Evolutionary conservation across 2,329 filamentous ascomycete species (phyloP).

Genomic region (Sporothrix curviconia): DNA sequence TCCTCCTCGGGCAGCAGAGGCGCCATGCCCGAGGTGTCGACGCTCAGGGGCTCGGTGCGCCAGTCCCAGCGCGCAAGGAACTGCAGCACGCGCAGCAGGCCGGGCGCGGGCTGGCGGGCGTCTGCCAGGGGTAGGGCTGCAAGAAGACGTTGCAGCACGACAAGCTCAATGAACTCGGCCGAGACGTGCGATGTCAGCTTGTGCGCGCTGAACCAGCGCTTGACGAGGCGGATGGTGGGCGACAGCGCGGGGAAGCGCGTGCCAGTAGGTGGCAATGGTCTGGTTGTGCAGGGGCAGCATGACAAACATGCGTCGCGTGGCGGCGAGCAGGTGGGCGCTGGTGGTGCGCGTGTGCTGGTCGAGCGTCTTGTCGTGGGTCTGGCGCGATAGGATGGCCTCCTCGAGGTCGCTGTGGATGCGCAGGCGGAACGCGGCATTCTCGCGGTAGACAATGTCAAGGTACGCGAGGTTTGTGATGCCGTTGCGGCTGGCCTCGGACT

Average conservation of each 20-base stretch:
- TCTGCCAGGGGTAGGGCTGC: constrained; percentile 71
- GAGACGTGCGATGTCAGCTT: constrained; percentile 64
- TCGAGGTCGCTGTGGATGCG: constrained; percentile 88
- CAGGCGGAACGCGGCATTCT: constrained; percentile 69
- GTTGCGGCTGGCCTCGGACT: no score
- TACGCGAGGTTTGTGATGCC: constrained; percentile 71
- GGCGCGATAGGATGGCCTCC: constrained; percentile 70
- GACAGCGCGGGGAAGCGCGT: constrained; percentile 76
- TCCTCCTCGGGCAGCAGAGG: constrained; percentile 46
- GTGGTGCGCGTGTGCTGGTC: constrained; percentile 61
- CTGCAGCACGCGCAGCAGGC: constrained; percentile 72
- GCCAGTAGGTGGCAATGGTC: constrained; percentile 69
- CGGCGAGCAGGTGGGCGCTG: constrained; percentile 60
- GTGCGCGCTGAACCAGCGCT: constrained; percentile 84
- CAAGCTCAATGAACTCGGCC: constrained; percentile 77
- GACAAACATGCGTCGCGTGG: constrained; percentile 64
- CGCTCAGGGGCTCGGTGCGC: constrained; percentile 71
- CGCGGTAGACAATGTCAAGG: constrained; percentile 72
- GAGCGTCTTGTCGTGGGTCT: constrained; percentile 64
- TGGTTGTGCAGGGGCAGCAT: constrained; percentile 74
- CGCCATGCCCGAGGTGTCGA: constrained; percentile 59
- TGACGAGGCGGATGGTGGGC: constrained; percentile 73
- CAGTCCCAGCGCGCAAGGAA: constrained; percentile 89
- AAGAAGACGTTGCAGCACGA: constrained; percentile 74
- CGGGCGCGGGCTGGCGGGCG: constrained; percentile 70